phyloP scores from a whole-genome alignment of 2,329 filamentous ascomycete species.

The Lasiodiplodia citricola region DNA sequence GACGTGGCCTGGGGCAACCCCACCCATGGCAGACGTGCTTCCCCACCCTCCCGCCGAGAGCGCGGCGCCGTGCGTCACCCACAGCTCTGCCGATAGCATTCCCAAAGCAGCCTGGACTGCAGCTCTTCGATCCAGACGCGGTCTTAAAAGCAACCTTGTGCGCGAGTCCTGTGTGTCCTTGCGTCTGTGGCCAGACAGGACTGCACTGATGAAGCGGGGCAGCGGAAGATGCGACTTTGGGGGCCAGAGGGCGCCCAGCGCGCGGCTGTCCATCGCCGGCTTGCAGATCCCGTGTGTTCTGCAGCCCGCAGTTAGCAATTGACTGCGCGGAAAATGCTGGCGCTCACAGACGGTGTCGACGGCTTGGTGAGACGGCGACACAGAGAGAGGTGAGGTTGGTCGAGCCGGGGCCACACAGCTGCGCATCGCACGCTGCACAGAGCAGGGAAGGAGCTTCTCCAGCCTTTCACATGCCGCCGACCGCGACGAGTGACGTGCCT shows the following conservation, averaged over 20 bases:
- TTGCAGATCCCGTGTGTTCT: not conserved
- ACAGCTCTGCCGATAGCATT: not conserved
- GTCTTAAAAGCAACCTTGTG: not conserved
- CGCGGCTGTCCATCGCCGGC: not conserved
- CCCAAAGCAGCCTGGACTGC: constrained; percentile 12
- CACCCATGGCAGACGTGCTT: not conserved
- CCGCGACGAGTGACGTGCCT: constrained; percentile 15
- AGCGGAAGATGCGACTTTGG: not conserved
- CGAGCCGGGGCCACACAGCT: not conserved
- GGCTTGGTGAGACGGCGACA: not conserved
- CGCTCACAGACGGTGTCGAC: not conserved
- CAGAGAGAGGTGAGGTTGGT: not conserved
- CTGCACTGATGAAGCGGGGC: not conserved
- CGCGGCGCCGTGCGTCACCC: not conserved
- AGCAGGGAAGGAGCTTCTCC: not conserved
- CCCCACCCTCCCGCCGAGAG: not conserved
- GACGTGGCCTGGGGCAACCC: constrained; percentile 16
- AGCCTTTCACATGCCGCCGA: constrained; percentile 1
- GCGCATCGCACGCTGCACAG: not conserved
- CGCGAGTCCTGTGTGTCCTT: constrained; percentile 2
- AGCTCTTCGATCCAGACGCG: not conserved
- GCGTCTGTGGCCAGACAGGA: not conserved
- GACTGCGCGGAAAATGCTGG: not conserved
- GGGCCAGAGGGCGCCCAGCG: not conserved
- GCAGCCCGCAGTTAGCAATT: not conserved